These are phyloP conservation scores for Candida odintsovae DNA, from an alignment of 805 yeast species.

Conservation along the genomic window DNA sequence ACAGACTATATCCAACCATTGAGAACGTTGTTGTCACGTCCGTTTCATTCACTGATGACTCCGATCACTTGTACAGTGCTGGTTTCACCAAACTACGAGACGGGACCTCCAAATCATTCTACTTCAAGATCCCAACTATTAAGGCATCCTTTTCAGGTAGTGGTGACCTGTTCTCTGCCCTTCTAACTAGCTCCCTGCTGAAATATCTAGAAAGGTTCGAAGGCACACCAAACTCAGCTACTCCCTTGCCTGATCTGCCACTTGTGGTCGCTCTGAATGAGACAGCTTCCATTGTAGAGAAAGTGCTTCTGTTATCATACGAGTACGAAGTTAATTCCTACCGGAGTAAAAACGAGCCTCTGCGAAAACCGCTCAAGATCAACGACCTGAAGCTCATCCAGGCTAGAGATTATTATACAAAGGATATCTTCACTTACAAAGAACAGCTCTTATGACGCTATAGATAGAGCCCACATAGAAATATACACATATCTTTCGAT, in stretches of 20 bases:
- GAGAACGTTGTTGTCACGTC: slow-evolving; percentile 56
- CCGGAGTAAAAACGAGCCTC: slow-evolving; percentile 10
- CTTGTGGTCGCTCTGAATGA: slow-evolving; percentile 32
- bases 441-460: not conserved
- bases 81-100: slow-evolving; percentile 14
- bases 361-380: slow-evolving; percentile 21
- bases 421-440: slow-evolving; percentile 5
- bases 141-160: slow-evolving; percentile 65
- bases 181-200: slow-evolving; percentile 46
- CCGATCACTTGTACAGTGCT: slow-evolving; percentile 35
- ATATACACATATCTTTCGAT: not conserved
- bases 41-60: slow-evolving; percentile 28
- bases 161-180: slow-evolving; percentile 67
- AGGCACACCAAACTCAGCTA: slow-evolving; percentile 5
- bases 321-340: slow-evolving; percentile 15
- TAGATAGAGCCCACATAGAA: not conserved
- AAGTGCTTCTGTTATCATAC: slow-evolving; percentile 37
- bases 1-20: slow-evolving; percentile 37
- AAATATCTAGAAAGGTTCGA: slow-evolving; percentile 17
- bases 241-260: slow-evolving; percentile 8
- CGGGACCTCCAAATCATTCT: slow-evolving; percentile 13
- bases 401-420: slow-evolving; percentile 27
- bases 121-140: slow-evolving; percentile 40
- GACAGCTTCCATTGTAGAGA: slow-evolving; percentile 34
- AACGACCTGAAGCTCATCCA: slow-evolving; percentile 42